phyloP scores from a whole-genome alignment of 2,329 filamentous ascomycete species.

The Hypoxylon sp. region DNA sequence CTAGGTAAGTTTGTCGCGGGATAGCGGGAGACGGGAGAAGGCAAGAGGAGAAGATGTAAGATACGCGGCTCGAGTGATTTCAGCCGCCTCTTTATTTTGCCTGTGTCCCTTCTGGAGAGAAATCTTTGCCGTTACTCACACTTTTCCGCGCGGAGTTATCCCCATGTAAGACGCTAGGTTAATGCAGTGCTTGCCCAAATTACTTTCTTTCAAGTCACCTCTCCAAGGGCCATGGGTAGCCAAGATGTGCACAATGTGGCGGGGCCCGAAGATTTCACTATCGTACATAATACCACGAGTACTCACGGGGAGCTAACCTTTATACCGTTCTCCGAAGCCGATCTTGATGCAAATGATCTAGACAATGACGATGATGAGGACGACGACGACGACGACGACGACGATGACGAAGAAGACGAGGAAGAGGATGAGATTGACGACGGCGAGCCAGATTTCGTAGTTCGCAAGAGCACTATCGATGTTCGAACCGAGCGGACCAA shows the following conservation, averaged over 20 bases:
- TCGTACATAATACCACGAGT: slow-evolving; percentile 11
- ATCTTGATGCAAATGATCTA: slow-evolving; percentile 11
- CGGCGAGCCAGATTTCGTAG: slow-evolving; percentile 17
- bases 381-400: slow-evolving; percentile 7
- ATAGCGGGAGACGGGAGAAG: background rate
- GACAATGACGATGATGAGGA: slow-evolving; percentile 2
- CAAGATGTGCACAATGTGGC: background rate
- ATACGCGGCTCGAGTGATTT: background rate
- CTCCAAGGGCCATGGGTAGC: slow-evolving; percentile 6
- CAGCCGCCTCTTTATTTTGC: slow-evolving; percentile 6
- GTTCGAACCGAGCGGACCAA: slow-evolving; percentile 26
- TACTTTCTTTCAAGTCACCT: background rate
- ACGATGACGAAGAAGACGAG: slow-evolving; percentile 19
- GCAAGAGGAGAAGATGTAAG: background rate
- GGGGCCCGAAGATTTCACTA: slow-evolving; percentile 20
- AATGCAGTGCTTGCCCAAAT: background rate
- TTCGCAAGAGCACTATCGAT: slow-evolving; percentile 16
- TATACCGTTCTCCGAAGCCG: slow-evolving; percentile 15
- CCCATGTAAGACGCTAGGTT: slow-evolving; percentile 9
- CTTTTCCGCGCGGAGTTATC: background rate
- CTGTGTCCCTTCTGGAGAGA: background rate
- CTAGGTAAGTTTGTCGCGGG: slow-evolving; percentile 4
- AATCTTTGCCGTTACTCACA: background rate
- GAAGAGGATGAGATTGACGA: slow-evolving; percentile 18
- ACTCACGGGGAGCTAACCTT: slow-evolving; percentile 6